phyloP scores from a whole-genome alignment of 495 filamentous ascomycete species.

The Penicillium coprophilum region DNA sequence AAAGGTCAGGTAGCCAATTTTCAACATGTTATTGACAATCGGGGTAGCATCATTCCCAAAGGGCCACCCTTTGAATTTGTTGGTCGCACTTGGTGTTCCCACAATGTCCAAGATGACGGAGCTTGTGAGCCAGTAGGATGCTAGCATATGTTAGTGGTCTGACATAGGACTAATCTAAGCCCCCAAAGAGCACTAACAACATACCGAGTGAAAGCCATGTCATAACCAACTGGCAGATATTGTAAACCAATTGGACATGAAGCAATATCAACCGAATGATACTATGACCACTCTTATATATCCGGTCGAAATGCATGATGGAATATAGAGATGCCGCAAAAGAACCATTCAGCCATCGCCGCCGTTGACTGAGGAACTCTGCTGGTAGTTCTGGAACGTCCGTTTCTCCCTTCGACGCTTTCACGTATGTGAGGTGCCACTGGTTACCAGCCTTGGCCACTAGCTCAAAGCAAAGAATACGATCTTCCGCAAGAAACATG shows the following conservation, averaged over 20 bases:
- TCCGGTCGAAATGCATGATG: constrained; percentile 93
- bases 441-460: constrained; percentile 97
- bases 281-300: constrained; percentile 95
- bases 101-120: constrained; percentile 95
- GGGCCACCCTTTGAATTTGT: constrained; percentile 55
- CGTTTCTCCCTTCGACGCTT: constrained; percentile 94
- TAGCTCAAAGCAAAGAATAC: constrained; percentile 97
- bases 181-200: constrained; percentile 16
- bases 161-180: too few species aligned
- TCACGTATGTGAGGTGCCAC: constrained; percentile 97
- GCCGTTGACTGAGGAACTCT: constrained; percentile 91
- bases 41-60: constrained; percentile 80
- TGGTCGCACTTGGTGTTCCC: constrained; percentile 58
- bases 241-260: constrained; percentile 91
- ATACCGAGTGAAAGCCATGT: constrained; percentile 91
- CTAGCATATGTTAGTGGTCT: constrained; percentile 30
- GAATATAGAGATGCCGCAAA: constrained; percentile 94
- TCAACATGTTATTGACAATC: constrained; percentile 82
- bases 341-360: constrained; percentile 96
- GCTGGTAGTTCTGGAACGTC: constrained; percentile 82
- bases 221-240: constrained; percentile 79
- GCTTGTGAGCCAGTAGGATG: constrained; percentile 90
- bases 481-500: constrained; percentile 99
- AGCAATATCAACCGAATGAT: constrained; percentile 90
- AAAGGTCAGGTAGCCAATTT: constrained; percentile 84